Evolutionary conservation across 139 green algal species (phyloP), one percentile per base, ranked within the genome.

Genomic region (Zygnema circumcarinatum): DNA sequence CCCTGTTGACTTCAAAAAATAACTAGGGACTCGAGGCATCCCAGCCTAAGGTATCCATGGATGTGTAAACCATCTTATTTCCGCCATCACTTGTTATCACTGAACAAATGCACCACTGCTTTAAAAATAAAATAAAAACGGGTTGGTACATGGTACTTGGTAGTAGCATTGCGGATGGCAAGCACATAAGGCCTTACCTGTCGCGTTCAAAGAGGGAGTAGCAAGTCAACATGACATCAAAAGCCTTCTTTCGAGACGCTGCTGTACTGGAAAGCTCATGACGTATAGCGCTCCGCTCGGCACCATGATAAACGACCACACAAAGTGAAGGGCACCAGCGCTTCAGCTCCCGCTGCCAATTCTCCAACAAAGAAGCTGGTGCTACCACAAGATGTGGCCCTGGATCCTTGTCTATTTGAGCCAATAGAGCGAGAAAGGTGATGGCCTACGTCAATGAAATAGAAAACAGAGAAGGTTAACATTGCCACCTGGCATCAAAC

Each of bases 201-300:
- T 96, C 94, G 20, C 96, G 86, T 92, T 98, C 96, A 88, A 98
- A 98, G 75, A 98, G 86, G 3, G 95, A 95, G 93, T 98, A 98
- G 36, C 91, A 95, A 72, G 94, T 96, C 76, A 98, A 93, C 92
- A 98, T 88, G 35, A 98, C 94, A 78, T 98, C 89, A 81, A 98
- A 98, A 3, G 2, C 69, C 35, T 29, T 0, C 11, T 81, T 3
- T 3, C 56, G 31, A n/a, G 16, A 36, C 36, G n/a, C 32, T 54
- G 38, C 67, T 62, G 7, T 62, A 3, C 36, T n/a, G 33, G n/a
- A 40, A 38, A 35, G 33, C 39, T 39, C 47, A 38, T 35, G 72
- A 3, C 94, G 90, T 33, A 95, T 47, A 38, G 90, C 38, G 47
- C 76, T 79, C 31, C 94, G 90, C 52, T 94, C 88, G 38, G 92